These are phyloP conservation scores for Prunus kanzakura DNA, from an alignment of 306 rosid genomes.

Conservation along the genomic window DNA sequence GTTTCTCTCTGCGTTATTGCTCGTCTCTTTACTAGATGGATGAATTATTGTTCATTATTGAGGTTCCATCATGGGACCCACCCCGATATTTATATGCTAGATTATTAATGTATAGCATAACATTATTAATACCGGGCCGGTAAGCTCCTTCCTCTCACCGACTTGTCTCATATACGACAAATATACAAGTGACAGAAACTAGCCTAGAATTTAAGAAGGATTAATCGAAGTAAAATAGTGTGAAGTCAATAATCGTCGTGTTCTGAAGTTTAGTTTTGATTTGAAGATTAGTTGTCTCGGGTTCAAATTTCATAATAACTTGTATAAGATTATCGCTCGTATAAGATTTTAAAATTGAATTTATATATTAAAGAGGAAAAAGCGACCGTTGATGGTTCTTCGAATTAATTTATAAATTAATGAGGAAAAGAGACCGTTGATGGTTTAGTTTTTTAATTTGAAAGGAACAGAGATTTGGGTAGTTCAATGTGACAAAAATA, in stretches of 20 bases:
- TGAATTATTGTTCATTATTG: neutral
- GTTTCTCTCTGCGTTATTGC: too few relatives aligned
- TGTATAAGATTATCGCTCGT: too few relatives aligned
- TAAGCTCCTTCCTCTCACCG: neutral
- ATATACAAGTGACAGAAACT: neutral
- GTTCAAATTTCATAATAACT: fast-evolving
- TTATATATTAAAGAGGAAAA: neutral
- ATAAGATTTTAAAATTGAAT: too few relatives aligned
- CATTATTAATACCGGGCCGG: neutral
- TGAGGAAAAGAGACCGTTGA: neutral
- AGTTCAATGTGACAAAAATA: neutral
- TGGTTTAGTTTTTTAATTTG: neutral
- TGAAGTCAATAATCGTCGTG: neutral
- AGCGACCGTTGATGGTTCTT: neutral
- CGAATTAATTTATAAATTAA: neutral
- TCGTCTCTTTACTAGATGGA: neutral
- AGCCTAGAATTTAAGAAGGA: neutral
- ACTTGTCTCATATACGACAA: neutral
- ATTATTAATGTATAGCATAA: too few relatives aligned
- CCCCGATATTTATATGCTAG: neutral
- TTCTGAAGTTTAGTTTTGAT: too few relatives aligned
- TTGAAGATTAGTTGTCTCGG: fast-evolving
- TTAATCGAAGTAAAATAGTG: neutral
- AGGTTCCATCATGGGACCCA: neutral
- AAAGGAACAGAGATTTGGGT: neutral